These are phyloP conservation scores for Mycena capillaripes DNA, from an alignment of 768 basidiomycete species.

Conservation along the genomic window DNA sequence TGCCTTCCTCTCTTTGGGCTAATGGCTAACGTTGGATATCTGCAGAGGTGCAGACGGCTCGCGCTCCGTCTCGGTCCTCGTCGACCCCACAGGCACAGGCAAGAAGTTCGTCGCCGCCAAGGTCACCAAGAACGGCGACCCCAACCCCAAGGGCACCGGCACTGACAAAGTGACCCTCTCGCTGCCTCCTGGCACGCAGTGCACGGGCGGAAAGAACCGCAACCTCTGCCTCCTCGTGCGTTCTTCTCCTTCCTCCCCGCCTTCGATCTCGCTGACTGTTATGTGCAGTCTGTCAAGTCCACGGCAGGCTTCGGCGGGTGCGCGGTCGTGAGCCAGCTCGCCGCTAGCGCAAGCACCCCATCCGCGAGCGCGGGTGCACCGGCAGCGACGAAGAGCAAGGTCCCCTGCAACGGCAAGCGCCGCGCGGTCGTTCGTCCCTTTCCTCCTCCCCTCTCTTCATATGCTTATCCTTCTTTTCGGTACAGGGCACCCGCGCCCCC, in stretches of 20 bases:
- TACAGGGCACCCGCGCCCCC: no score
- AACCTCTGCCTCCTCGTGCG: constrained; percentile 47
- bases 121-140: constrained; percentile 29
- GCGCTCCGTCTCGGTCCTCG: constrained; percentile 22
- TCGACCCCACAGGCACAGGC: constrained; percentile 28
- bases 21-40: background rate
- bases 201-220: constrained; percentile 45
- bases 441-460: background rate
- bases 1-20: background rate
- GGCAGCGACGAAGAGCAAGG: background rate
- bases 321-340: constrained; percentile 25
- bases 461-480: no score
- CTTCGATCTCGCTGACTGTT: background rate
- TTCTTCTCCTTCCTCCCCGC: background rate
- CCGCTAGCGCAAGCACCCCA: background rate
- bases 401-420: background rate
- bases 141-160: constrained; percentile 12
- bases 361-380: background rate
- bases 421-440: background rate
- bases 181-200: constrained; percentile 48
- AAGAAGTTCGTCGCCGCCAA: constrained; percentile 27
- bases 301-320: constrained; percentile 31
- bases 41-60: constrained; percentile 33
- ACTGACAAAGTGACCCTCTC: constrained; percentile 42
- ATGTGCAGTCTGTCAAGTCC: constrained; percentile 31